Percentiles rank a stretch among this genome's conserved stretches.
phyloP scores from a whole-genome alignment of 176 grass and related monocot genomes.

The Carex littledalei region DNA sequence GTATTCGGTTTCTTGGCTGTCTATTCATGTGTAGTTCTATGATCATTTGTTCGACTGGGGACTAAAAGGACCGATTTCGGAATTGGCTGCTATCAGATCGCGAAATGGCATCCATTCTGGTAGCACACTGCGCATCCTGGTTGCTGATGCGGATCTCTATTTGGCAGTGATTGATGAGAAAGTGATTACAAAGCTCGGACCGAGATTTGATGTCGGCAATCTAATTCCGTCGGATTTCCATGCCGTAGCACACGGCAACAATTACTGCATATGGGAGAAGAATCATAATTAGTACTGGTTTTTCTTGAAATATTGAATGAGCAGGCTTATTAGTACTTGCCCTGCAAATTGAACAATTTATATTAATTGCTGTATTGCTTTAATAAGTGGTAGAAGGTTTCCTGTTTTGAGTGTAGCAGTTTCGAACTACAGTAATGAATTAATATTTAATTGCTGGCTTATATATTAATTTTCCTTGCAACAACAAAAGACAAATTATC shows the following conservation, averaged over 20 bases:
- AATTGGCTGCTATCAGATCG: not conserved
- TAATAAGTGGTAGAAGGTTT: not conserved
- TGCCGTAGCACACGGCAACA: not conserved
- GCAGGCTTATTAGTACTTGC: not conserved
- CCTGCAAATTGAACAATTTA: not conserved
- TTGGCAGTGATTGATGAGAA: not conserved
- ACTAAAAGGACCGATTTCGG: slow-evolving; percentile 25
- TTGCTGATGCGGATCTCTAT: slow-evolving; percentile 35
- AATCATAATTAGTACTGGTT: not conserved
- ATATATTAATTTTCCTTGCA: too few relatives aligned
- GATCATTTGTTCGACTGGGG: slow-evolving; percentile 48
- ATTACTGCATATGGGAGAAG: slow-evolving; percentile 44
- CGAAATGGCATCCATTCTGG: slow-evolving; percentile 29
- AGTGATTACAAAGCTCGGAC: slow-evolving; percentile 31
- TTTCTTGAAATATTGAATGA: not conserved
- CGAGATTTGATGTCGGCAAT: slow-evolving; percentile 15
- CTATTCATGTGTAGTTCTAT: slow-evolving; percentile 30
- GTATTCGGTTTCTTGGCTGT: too few relatives aligned
- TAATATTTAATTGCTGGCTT: too few relatives aligned
- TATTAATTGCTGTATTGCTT: not conserved
- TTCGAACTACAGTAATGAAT: too few relatives aligned
- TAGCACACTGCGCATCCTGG: slow-evolving; percentile 32
- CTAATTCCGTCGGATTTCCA: slow-evolving; percentile 36
- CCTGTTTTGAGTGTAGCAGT: too few relatives aligned
- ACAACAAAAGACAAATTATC: too few relatives aligned